A percentile compares a stretch with the other conserved stretches of the same genome.
Evolutionary conservation across 805 yeast species (phyloP).

Genomic region (Maudiozyma serrabonitensis): DNA sequence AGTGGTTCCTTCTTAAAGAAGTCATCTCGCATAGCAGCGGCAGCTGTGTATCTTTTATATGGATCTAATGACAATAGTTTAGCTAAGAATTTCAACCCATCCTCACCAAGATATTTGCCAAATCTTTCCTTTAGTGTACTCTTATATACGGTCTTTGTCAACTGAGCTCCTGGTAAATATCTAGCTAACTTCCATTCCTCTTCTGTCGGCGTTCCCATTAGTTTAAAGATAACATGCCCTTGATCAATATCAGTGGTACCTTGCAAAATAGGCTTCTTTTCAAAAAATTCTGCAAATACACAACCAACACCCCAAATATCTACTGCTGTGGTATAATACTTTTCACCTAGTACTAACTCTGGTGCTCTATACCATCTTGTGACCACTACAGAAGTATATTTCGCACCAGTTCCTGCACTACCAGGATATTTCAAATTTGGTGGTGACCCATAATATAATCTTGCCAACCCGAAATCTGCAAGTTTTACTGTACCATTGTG

Average conservation of each 20-base stretch:
- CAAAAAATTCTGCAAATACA: slow-evolving; percentile 85
- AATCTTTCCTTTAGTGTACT: slow-evolving; percentile 44
- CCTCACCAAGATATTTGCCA: slow-evolving; percentile 28
- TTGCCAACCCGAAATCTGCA: slow-evolving; percentile 93
- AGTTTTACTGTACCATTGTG: slow-evolving; percentile 69
- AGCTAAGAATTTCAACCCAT: slow-evolving; percentile 47
- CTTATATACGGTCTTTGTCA: slow-evolving; percentile 25
- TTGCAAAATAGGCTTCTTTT: slow-evolving; percentile 69
- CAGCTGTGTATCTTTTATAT: slow-evolving; percentile 61
- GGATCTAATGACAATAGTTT: slow-evolving; percentile 67
- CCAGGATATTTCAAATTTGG: slow-evolving; percentile 42
- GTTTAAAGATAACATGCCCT: slow-evolving; percentile 66
- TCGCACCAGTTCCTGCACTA: slow-evolving; percentile 35
- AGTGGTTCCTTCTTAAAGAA: slow-evolving; percentile 62
- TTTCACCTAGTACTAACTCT: slow-evolving; percentile 78
- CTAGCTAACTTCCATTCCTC: slow-evolving; percentile 53
- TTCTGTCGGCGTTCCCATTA: slow-evolving; percentile 70
- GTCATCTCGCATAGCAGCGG: slow-evolving; percentile 59
- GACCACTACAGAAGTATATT: slow-evolving; percentile 66
- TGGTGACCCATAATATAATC: slow-evolving; percentile 52
- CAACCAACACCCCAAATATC: slow-evolving; percentile 98
- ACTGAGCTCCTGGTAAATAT: slow-evolving; percentile 42
- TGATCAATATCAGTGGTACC: slow-evolving; percentile 86
- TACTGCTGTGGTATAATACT: slow-evolving; percentile 82
- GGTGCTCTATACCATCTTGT: slow-evolving; percentile 98